Evolutionary conservation across 2,329 filamentous ascomycete species (phyloP).

Genomic region (Xylogone sp.): DNA sequence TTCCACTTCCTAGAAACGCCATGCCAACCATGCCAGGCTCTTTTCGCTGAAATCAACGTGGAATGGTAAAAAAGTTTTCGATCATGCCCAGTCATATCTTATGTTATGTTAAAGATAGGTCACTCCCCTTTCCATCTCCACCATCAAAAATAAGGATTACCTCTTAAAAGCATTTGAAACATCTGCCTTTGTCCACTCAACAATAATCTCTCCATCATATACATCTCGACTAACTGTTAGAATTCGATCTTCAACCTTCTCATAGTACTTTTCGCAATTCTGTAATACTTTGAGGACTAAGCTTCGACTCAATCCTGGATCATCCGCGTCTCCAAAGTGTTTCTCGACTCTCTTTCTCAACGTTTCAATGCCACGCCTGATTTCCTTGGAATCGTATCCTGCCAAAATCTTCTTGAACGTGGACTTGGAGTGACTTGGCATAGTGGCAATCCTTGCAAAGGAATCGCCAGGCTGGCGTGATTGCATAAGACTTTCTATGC

Average conservation of each 20-base stretch:
- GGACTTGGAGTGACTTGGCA: slow-evolving; percentile 77
- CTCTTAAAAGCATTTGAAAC: slow-evolving; percentile 54
- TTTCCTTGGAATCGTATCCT: slow-evolving; percentile 76
- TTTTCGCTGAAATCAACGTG: not conserved
- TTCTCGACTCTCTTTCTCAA: slow-evolving; percentile 92
- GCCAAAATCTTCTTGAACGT: slow-evolving; percentile 84
- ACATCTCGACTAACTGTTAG: slow-evolving; percentile 57
- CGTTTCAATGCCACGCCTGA: slow-evolving; percentile 85
- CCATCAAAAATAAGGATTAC: not conserved
- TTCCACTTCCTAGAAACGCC: not conserved
- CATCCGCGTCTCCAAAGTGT: slow-evolving; percentile 89
- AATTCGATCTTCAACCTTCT: slow-evolving; percentile 58
- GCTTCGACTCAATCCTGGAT: slow-evolving; percentile 49
- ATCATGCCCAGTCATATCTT: not conserved
- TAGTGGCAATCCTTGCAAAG: slow-evolving; percentile 63
- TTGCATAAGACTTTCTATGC: slow-evolving; percentile 66
- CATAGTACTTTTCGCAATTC: slow-evolving; percentile 61
- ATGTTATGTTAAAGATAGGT: not conserved
- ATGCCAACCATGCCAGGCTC: not conserved
- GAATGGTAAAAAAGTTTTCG: not conserved
- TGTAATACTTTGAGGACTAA: slow-evolving; percentile 55
- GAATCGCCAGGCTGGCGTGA: slow-evolving; percentile 58
- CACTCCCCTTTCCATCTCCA: not conserved
- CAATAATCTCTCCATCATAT: slow-evolving; percentile 60
- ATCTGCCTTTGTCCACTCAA: slow-evolving; percentile 63